Evolutionary conservation across 1,284 basidiomycete genomes (phyloP).

Genomic region (Singerocomus rubriflavus): DNA sequence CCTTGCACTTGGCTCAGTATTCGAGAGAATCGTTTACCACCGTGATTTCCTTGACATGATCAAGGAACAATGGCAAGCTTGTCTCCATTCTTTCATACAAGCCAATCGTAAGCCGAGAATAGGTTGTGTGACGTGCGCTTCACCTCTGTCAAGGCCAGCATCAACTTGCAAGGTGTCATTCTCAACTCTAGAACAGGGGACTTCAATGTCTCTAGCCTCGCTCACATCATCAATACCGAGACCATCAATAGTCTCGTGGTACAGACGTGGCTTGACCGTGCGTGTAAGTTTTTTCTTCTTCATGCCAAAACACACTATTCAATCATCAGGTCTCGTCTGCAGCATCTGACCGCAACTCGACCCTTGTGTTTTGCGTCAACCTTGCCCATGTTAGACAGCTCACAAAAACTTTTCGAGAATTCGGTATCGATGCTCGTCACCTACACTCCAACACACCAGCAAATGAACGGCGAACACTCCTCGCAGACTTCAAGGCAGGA

Average conservation of each 20-base stretch:
- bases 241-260: conserved; percentile 77
- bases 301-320: conserved; percentile 3
- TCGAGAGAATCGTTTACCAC: conserved; percentile 92
- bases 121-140: conserved; percentile 87
- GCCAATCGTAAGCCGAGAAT: conserved; percentile 5
- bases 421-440: conserved; percentile 85
- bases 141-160: conserved; percentile 73
- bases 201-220: conserved; percentile 74
- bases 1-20: conserved; percentile 84
- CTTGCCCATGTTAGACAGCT: conserved; percentile 80
- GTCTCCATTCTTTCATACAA: neutral
- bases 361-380: conserved; percentile 89
- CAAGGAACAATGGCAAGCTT: conserved; percentile 77
- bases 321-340: neutral
- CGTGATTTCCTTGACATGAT: conserved; percentile 94
- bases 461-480: conserved; percentile 60
- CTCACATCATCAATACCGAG: conserved; percentile 75
- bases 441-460: conserved; percentile 73
- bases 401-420: conserved; percentile 69
- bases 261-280: conserved; percentile 78
- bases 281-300: conserved; percentile 43
- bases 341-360: conserved; percentile 70
- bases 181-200: conserved; percentile 71
- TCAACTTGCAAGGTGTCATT: conserved; percentile 67
- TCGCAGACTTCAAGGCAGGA: conserved; percentile 70